Conservation (phyloP, 345 rosid genomes). For the Populus ilicifolia region DNA sequence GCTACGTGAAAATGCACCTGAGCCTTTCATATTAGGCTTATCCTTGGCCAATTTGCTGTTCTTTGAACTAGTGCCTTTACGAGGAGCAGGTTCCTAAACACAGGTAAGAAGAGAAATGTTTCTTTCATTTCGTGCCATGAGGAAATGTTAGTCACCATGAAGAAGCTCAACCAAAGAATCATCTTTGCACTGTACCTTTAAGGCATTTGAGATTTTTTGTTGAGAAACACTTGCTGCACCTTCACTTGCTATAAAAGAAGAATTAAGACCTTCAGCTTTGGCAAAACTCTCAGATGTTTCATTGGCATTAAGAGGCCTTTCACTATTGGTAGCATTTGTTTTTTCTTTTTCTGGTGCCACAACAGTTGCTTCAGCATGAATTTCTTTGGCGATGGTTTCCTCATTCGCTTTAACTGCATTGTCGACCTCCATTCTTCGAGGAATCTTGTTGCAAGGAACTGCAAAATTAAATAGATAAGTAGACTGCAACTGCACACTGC, state of each 20-base stretch:
- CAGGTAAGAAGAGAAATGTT: neutral
- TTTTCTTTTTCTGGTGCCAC: constrained; percentile 36
- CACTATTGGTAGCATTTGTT: constrained; percentile 20
- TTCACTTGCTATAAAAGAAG: constrained; percentile 25
- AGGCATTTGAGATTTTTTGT: constrained; percentile 37
- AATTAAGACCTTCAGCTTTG: constrained; percentile 27
- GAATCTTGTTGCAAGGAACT: constrained; percentile 14
- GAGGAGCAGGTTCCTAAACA: constrained; percentile 38
- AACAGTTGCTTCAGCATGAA: constrained; percentile 27
- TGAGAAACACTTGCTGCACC: constrained; percentile 27
- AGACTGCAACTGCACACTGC: neutral
- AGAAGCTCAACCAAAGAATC: too few relatives aligned
- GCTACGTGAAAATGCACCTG: constrained; percentile 34
- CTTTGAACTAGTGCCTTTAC: constrained; percentile 30
- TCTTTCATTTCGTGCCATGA: neutral
- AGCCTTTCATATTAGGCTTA: constrained; percentile 44
- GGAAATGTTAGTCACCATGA: too few relatives aligned
- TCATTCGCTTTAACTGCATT: constrained; percentile 35
- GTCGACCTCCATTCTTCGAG: constrained; percentile 57
- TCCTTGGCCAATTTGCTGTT: constrained; percentile 45
- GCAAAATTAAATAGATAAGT: constrained; percentile 15
- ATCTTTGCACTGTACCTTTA: constrained; percentile 35
- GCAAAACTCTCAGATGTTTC: constrained; percentile 29
- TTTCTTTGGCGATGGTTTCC: constrained; percentile 27
- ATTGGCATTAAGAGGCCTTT: constrained; percentile 14